Evolutionary conservation across 2,329 filamentous ascomycete species (phyloP).

Genomic region (Fusarium nisikadoi): DNA sequence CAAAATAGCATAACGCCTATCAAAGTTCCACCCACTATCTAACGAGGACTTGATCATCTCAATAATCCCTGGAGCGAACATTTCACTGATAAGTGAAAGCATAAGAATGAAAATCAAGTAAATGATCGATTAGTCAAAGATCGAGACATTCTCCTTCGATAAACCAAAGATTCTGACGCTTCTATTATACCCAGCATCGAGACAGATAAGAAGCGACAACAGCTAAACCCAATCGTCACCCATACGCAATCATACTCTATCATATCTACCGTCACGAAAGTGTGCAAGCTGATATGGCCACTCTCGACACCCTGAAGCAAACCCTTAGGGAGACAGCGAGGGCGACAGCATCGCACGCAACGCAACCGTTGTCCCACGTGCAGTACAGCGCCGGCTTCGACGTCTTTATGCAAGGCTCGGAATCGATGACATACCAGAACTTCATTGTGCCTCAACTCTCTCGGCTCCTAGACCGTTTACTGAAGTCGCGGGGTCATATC

Average conservation of each 20-base stretch:
- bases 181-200: neutral
- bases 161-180: neutral
- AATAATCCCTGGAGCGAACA: neutral
- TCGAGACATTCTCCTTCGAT: neutral
- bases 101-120: neutral
- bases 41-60: neutral
- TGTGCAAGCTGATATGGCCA: neutral
- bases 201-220: neutral
- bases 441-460: neutral
- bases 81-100: neutral
- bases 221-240: neutral
- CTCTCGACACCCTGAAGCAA: neutral
- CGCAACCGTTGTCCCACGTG: neutral
- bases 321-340: neutral
- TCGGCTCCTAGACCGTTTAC: neutral
- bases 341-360: neutral
- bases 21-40: neutral
- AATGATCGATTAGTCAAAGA: neutral
- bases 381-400: neutral
- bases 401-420: neutral
- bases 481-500: constrained; percentile 45
- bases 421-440: neutral
- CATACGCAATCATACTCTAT: neutral
- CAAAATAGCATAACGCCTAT: neutral
- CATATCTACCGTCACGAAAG: neutral